Conservation (phyloP, 495 filamentous ascomycete species). For the Filosporella fistucella region DNA sequence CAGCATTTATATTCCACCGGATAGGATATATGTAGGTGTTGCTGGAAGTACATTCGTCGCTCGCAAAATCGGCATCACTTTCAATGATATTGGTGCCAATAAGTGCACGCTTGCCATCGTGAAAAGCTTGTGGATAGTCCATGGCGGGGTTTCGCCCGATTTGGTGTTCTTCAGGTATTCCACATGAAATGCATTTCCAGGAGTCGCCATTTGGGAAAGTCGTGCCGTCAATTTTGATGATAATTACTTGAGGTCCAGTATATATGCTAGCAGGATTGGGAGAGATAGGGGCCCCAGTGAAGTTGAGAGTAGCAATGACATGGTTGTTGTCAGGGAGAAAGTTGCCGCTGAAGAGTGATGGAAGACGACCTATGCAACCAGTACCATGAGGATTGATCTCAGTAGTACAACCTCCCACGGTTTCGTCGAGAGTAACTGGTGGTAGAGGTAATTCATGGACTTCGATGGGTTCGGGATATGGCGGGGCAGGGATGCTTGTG, state of each 20-base stretch:
- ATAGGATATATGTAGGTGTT: conserved; percentile 19
- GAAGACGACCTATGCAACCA: conserved; percentile 17
- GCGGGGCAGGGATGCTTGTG: neutral
- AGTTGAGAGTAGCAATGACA: conserved; percentile 22
- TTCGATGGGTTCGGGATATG: conserved; percentile 16
- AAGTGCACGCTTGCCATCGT: conserved; percentile 21
- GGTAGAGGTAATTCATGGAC: conserved; percentile 20
- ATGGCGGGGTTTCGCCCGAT: conserved; percentile 1
- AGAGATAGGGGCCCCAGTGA: conserved; percentile 16
- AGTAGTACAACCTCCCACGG: conserved; percentile 7
- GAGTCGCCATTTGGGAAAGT: conserved; percentile 23
- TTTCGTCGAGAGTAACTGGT: conserved; percentile 8
- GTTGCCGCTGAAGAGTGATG: conserved; percentile 18
- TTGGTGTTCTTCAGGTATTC: conserved; percentile 18
- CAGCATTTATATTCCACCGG: conserved; percentile 18
- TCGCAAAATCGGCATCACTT: conserved; percentile 12
- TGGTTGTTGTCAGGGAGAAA: conserved; percentile 25
- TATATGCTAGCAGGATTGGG: conserved; percentile 20
- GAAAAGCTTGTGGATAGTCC: conserved; percentile 26
- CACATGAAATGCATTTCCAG: conserved; percentile 27
- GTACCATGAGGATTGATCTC: conserved; percentile 17
- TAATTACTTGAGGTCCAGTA: conserved; percentile 18
- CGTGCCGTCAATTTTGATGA: conserved; percentile 21
- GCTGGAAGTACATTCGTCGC: conserved; percentile 14
- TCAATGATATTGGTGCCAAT: conserved; percentile 20